Base-by-base conservation (phyloP, 2,329 filamentous ascomycete species). In the Pyrenochaeta sp. region DNA sequence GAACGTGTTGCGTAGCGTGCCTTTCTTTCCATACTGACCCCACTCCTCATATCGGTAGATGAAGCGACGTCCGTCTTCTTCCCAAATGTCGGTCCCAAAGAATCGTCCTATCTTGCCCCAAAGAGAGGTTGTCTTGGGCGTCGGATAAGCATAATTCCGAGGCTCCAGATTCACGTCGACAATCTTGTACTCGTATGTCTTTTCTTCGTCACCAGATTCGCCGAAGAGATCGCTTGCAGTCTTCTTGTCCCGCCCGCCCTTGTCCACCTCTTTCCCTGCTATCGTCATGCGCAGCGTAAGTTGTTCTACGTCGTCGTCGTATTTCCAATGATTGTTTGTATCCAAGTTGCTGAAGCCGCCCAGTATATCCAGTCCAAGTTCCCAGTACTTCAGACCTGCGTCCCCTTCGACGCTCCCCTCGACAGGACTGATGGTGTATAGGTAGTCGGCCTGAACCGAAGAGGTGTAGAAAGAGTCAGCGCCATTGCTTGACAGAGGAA, bases 21-120 rank as follows among this genome's bases (percentile, higher is more conserved):
- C 65, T 13, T 60, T 53, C 42, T 68, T 67, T 23, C 63, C 67
- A 17, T 64, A 67, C 0, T 20, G 7, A n/a, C 49, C 63, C 67
- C 67, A 70, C 20, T 70, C 63, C 6, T 56, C 43, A 9, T 44
- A 28, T 4, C 56, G 51, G 31, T 60, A 69, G 5, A 70, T 39
- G 4, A 68, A 44, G 29, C 49, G 48, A 19, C 63, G 56, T 8
- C 58, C 61, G 6, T 68, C 48, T 10, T 20, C 21, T 24, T 51
- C 43, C 46, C 54, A 56, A 8, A 68, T 44, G 6, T 69, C 65
- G 28, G 32, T 51, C 29, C 63, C 65, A 19, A 70, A 63, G 38
- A 65, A 69, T 10, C 55, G 42, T 1, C 47, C 42, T 4, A 68
- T 39, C 3, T 35, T 57, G 13, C 32, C 41, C 52, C 55, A 63